Evolutionary conservation across 768 basidiomycete genomes (phyloP).

Genomic region (Rhizopogon salebrosus): DNA sequence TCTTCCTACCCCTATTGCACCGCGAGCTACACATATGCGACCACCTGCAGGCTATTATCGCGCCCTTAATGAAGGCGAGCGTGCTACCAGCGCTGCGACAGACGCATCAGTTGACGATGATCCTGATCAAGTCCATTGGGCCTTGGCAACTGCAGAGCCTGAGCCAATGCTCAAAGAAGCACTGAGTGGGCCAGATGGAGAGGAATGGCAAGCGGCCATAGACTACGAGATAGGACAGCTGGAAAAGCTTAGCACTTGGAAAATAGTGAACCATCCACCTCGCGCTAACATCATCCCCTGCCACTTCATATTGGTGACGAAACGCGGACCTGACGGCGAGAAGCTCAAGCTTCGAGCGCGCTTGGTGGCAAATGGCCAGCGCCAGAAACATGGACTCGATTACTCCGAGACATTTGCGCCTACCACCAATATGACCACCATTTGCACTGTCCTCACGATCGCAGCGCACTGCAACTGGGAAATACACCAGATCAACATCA

Average conservation of each 20-base stretch:
- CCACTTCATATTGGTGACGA: not conserved
- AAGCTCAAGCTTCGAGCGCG: not conserved
- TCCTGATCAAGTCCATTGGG: too few species aligned
- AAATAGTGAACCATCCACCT: conserved; percentile 16
- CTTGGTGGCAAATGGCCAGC: not conserved
- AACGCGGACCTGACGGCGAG: not conserved
- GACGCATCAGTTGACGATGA: too few species aligned
- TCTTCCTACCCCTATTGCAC: too few species aligned
- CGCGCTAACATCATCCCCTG: conserved; percentile 23
- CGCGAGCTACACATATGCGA: too few species aligned
- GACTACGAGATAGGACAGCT: conserved; percentile 11
- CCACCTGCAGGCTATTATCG: too few species aligned
- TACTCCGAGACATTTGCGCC: conserved; percentile 17
- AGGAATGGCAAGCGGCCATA: conserved; percentile 2
- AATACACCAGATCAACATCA: conserved; percentile 10
- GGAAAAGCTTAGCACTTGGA: conserved; percentile 21
- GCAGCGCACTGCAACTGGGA: conserved; percentile 6
- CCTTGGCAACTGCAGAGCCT: too few species aligned
- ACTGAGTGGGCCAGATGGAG: not conserved
- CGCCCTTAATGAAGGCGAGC: too few species aligned
- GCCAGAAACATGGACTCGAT: conserved; percentile 8
- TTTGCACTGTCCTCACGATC: conserved; percentile 5
- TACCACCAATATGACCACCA: not conserved
- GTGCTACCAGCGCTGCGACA: too few species aligned
- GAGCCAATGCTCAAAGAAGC: conserved; percentile 1